Conservation (phyloP, 2,329 filamentous ascomycete genomes). For the Ampelomyces quisqualis region DNA sequence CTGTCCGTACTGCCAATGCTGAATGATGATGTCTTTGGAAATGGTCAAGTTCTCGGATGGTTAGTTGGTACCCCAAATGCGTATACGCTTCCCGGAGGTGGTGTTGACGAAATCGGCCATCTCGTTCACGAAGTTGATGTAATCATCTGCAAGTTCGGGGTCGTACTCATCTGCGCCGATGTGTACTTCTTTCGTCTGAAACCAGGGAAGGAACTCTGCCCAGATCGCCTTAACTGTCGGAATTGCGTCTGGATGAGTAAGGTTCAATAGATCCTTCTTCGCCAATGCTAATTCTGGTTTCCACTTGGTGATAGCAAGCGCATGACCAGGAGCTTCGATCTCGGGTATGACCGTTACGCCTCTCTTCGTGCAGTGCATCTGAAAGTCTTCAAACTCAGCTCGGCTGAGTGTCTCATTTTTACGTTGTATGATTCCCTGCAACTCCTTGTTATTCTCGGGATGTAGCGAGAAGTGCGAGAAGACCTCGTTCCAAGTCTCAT, state of each 20-base stretch:
- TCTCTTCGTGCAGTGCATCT: conserved; percentile 36
- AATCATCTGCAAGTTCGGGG: conserved; percentile 36
- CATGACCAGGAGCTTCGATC: conserved; percentile 43
- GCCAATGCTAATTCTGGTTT: conserved; percentile 41
- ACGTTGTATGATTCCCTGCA: conserved; percentile 38
- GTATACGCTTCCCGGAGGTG: conserved; percentile 34
- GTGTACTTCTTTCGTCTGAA: conserved; percentile 42
- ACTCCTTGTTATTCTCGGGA: conserved; percentile 37
- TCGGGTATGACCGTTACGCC: conserved; percentile 43
- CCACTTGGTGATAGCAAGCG: conserved; percentile 43
- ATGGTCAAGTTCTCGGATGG: conserved; percentile 45
- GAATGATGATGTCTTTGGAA: conserved; percentile 45
- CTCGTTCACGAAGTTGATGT: conserved; percentile 43
- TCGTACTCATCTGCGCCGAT: conserved; percentile 45
- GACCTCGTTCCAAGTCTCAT: conserved; percentile 50
- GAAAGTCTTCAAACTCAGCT: conserved; percentile 40
- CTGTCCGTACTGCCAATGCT: conserved; percentile 54
- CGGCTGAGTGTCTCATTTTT: conserved; percentile 41
- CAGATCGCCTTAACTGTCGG: conserved; percentile 42
- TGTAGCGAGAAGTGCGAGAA: conserved; percentile 50
- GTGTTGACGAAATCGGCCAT: conserved; percentile 37
- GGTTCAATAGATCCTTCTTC: conserved; percentile 42
- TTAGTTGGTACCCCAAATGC: conserved; percentile 49
- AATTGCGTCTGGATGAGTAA: conserved; percentile 40
- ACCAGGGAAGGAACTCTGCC: conserved; percentile 44